Conservation (phyloP, 306 rosid genomes). For the Astragalus glycyphyllos region DNA sequence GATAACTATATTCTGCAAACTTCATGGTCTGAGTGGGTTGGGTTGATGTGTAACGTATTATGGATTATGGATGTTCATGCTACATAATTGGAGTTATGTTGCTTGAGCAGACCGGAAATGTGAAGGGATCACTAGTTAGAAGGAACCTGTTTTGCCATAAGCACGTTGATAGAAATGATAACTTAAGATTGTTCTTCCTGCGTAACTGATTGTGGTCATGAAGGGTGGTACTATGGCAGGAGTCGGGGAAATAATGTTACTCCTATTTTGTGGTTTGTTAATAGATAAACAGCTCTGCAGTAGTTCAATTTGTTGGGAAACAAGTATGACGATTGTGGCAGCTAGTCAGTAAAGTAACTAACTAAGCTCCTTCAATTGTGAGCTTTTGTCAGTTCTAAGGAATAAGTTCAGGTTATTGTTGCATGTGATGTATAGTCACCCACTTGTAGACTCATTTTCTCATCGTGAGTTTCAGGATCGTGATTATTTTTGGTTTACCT, state of each 20-base stretch:
- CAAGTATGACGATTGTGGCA: constrained; percentile 39
- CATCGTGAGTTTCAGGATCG: constrained; percentile 46
- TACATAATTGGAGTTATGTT: constrained; percentile 48
- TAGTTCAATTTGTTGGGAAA: constrained; percentile 41
- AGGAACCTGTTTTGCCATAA: constrained; percentile 39
- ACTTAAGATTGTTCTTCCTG: constrained; percentile 2
- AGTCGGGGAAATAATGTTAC: constrained; percentile 6
- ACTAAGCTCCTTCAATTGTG: not conserved
- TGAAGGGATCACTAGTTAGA: constrained; percentile 33
- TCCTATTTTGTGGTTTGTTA: constrained; percentile 39
- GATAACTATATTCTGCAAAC: constrained; percentile 46
- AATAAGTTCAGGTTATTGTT: constrained; percentile 41
- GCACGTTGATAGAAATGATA: constrained; percentile 16
- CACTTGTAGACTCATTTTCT: constrained; percentile 34
- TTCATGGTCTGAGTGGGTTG: constrained; percentile 44
- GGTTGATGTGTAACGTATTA: constrained; percentile 44
- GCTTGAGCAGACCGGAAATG: constrained; percentile 40
- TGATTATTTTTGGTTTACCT: constrained; percentile 37
- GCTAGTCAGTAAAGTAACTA: not conserved
- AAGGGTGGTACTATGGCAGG: constrained; percentile 26
- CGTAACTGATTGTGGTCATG: constrained; percentile 27
- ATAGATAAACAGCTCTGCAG: constrained; percentile 37
- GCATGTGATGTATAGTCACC: constrained; percentile 1
- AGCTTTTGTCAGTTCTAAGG: constrained; percentile 33
- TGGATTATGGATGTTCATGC: constrained; percentile 43